phyloP scores from a whole-genome alignment of 306 rosid species.

The Nissolia schottii region DNA sequence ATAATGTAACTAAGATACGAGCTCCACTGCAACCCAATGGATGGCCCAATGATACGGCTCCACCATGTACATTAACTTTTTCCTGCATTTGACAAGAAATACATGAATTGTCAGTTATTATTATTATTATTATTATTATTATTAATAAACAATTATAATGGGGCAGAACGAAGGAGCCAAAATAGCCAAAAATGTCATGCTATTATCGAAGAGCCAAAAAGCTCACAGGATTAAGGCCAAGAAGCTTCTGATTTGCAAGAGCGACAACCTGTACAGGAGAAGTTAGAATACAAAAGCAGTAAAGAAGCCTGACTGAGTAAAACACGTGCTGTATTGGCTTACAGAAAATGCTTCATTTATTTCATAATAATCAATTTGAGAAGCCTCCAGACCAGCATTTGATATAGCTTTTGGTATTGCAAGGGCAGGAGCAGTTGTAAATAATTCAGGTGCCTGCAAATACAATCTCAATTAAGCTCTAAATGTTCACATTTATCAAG shows the following conservation, averaged over 20 bases:
- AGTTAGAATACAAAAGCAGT: background rate
- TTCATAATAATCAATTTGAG: slow-evolving; percentile 84
- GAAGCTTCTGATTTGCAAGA: slow-evolving; percentile 87
- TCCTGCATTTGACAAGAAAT: slow-evolving; percentile 53
- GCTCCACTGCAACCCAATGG: slow-evolving; percentile 98
- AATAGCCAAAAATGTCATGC: slow-evolving; percentile 9
- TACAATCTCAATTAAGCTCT: slow-evolving; percentile 30
- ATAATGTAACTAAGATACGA: slow-evolving; percentile 79
- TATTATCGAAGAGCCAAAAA: background rate
- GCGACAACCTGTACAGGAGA: slow-evolving; percentile 69
- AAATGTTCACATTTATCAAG: slow-evolving; percentile 19
- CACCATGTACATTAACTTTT: slow-evolving; percentile 76
- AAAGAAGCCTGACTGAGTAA: slow-evolving; percentile 2
- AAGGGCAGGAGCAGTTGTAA: slow-evolving; percentile 87
- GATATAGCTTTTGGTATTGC: slow-evolving; percentile 86
- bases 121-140: no score
- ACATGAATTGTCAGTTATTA: background rate
- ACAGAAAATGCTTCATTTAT: slow-evolving; percentile 97
- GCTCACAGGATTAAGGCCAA: slow-evolving; percentile 86
- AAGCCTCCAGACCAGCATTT: slow-evolving; percentile 75
- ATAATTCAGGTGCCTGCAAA: slow-evolving; percentile 79
- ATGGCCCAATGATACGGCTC: slow-evolving; percentile 94
- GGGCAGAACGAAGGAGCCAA: slow-evolving; percentile 10
- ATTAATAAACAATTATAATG: background rate
- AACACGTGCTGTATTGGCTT: slow-evolving; percentile 24